phyloP scores from a whole-genome alignment of 768 basidiomycete genomes.

The Boletus reticulatus region DNA sequence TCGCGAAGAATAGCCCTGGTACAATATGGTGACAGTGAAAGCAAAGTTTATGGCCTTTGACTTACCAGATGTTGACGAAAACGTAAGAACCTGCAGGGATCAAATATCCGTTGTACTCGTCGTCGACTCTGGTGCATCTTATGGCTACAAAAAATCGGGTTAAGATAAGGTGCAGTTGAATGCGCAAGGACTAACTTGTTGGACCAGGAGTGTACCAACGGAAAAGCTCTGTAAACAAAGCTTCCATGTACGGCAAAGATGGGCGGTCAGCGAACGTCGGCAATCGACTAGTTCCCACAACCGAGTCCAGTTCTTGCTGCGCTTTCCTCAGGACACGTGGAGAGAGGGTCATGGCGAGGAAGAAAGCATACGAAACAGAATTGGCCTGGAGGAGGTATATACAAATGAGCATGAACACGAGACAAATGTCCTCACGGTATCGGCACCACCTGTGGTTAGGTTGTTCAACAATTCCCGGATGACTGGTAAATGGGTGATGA shows the following conservation, averaged over 20 bases:
- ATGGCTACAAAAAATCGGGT: conserved; percentile 1
- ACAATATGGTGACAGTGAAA: neutral
- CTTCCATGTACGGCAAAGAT: conserved; percentile 28
- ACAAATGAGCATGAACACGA: neutral
- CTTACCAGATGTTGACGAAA: conserved; percentile 19
- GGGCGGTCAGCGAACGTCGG: conserved; percentile 25
- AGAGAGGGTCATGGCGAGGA: conserved; percentile 28
- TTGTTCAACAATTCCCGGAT: neutral
- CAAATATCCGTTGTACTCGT: conserved; percentile 19
- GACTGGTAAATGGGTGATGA: neutral
- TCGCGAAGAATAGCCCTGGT: conserved; percentile 20
- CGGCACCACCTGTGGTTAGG: conserved; percentile 20
- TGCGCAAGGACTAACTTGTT: neutral
- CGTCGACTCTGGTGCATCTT: conserved; percentile 9
- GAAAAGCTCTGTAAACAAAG: conserved; percentile 24
- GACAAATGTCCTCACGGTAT: conserved; percentile 19
- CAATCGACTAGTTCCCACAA: conserved; percentile 23
- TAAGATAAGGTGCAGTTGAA: no score
- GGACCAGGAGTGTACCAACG: conserved; percentile 21
- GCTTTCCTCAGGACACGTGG: conserved; percentile 26
- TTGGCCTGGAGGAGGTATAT: conserved; percentile 8
- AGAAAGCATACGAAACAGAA: conserved; percentile 16
- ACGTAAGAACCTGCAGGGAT: conserved; percentile 23
- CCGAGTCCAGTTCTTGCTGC: conserved; percentile 27
- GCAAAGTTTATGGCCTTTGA: neutral